phyloP scores from a whole-genome alignment of 805 yeast species.

The Candida insectalens region DNA sequence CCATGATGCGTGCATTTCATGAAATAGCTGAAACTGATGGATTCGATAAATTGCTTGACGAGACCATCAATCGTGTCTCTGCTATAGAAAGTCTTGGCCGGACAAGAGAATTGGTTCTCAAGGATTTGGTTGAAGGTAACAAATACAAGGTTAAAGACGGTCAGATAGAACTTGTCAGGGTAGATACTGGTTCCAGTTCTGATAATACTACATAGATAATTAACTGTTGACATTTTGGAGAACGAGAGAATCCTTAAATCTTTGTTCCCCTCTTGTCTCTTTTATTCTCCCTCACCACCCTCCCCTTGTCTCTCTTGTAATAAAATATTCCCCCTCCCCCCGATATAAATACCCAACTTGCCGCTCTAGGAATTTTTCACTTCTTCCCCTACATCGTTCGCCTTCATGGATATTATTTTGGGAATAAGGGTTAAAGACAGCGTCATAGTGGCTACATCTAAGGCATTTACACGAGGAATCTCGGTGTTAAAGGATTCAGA shows the following conservation, averaged over 20 bases:
- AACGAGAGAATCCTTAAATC: too few relatives aligned
- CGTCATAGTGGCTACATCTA: constrained; percentile 88
- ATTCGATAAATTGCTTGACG: constrained; percentile 55
- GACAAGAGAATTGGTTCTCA: constrained; percentile 65
- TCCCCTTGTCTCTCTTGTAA: too few relatives aligned
- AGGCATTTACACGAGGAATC: constrained; percentile 86
- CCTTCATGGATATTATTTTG: constrained; percentile 77
- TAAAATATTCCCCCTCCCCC: too few relatives aligned
- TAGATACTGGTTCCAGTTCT: too few relatives aligned
- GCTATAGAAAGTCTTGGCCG: constrained; percentile 73
- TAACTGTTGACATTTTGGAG: too few relatives aligned
- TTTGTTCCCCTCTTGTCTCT: too few relatives aligned
- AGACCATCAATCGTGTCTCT: constrained; percentile 56
- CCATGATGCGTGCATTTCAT: constrained; percentile 84
- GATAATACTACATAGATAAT: too few relatives aligned
- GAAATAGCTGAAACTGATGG: constrained; percentile 67
- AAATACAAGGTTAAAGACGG: neutral
- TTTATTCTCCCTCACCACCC: too few relatives aligned
- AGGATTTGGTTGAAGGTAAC: constrained; percentile 41
- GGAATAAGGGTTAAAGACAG: constrained; percentile 78
- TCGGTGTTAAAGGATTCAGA: constrained; percentile 70
- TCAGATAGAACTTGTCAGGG: neutral
- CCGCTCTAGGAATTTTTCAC: too few relatives aligned
- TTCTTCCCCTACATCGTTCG: neutral
- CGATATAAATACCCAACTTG: too few relatives aligned